Base-by-base conservation (phyloP, 208 protist genomes). In the Trypanosoma congolense region DNA sequence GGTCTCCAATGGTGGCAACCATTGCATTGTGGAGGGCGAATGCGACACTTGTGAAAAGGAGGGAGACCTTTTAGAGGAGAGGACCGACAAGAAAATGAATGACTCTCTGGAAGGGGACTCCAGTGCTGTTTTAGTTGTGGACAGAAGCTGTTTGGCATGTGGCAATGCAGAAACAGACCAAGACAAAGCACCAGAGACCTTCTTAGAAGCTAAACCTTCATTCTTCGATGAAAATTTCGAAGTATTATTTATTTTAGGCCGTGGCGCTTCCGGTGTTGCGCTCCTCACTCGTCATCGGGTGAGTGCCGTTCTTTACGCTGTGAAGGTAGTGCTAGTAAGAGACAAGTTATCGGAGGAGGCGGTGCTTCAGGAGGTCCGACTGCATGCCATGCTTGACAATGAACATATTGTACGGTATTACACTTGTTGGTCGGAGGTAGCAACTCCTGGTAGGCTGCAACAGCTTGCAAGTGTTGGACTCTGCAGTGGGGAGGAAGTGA, bases 171-270 rank as follows among this genome's bases (percentile, higher is more conserved):
- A 38, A n/a, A 46, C 8, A 9, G 42, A 9, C 21, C 10, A 46
- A 9, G 12, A 5, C 6, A 24, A n/a, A 25, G n/a, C 12, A 25
- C 42, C 5, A 25, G 42, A 46, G 0, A 4, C 30, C 10, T 12
- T 30, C 19, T 21, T 25, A 16, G 4, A 18, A n/a, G 38, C 1
- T 8, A 18, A 26, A 28, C 35, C 22, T 47, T 87, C 77, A 50
- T 95, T 95, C 52, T 92, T 95, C 58, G 88, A 95, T 52, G 82
- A 89, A 14, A 90, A 92, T 63, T 95, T 90, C 54, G 80, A 83
- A 25, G 82, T 84, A 6, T 45, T 91, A 1, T 45, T 47, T 19
- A 29, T 92, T 10, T 67, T 95, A 2, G 88, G 88, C 19, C 55
- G 68, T 28, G 88, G 88, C 19, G 77, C 70, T 0, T 72, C 70